Evolutionary conservation across 352 stramenopile species (phyloP).

Genomic region (Pythium pectinolyticum): DNA sequence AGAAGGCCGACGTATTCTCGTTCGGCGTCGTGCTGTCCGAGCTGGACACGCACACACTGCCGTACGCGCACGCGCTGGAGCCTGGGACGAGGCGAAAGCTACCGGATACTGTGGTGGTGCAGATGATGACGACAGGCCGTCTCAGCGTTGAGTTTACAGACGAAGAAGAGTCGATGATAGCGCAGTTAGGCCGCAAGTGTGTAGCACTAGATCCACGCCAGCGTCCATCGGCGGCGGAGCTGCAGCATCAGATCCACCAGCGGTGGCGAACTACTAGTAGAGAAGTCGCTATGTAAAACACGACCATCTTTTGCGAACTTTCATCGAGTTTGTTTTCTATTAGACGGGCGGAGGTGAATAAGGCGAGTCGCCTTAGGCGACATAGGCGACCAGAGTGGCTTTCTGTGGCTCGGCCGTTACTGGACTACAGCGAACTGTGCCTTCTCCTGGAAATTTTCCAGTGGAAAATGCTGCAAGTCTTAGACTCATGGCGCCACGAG

Average conservation of each 20-base stretch:
- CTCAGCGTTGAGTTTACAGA: constrained; percentile 21
- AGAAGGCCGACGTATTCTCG: constrained; percentile 31
- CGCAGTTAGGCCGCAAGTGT: constrained; percentile 11
- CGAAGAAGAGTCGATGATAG: not conserved
- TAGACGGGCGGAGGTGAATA: no score
- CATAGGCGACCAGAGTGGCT: no score
- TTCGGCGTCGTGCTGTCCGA: constrained; percentile 60
- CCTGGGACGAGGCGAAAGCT: constrained; percentile 17
- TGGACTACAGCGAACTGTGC: no score
- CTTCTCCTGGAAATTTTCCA: no score
- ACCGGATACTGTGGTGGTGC: constrained; percentile 16
- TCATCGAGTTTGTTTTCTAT: no score
- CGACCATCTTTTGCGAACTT: no score
- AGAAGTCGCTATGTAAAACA: no score
- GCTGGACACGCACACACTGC: constrained; percentile 52
- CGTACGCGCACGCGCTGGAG: constrained; percentile 32
- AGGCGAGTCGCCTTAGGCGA: no score
- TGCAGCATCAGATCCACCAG: constrained; percentile 19
- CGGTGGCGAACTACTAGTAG: constrained; percentile 6
- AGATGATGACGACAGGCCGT: constrained; percentile 10
- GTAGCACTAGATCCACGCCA: constrained; percentile 14
- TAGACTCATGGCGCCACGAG: no score
- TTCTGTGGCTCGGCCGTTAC: no score
- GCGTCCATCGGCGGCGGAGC: constrained; percentile 15
- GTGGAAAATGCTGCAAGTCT: no score